phyloP scores from a whole-genome alignment of 331 rosid genomes.

The Cydonia oblonga region DNA sequence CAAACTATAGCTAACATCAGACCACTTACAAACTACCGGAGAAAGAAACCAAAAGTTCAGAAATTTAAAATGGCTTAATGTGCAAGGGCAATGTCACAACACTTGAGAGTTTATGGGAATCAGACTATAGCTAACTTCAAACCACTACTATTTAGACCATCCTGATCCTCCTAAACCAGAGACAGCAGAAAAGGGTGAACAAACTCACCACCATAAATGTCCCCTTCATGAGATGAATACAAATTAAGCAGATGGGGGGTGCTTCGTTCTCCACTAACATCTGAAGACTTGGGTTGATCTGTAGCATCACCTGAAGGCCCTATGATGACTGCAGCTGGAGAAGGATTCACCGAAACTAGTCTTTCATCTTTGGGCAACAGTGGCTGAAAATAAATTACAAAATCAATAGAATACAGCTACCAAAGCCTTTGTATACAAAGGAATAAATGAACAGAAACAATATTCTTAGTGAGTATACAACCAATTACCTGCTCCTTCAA shows the following conservation, averaged over 20 bases:
- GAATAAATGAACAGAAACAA: background rate
- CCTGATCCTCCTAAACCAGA: background rate
- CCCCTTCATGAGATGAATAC: constrained; percentile 23
- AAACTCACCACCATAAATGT: constrained; percentile 31
- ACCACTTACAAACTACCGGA: background rate
- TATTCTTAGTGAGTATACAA: background rate
- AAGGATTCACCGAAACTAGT: constrained; percentile 28
- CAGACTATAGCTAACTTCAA: background rate
- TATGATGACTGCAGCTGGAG: constrained; percentile 26
- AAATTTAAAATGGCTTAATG: background rate
- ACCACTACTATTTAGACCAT: background rate
- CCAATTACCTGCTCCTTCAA: constrained; percentile 34
- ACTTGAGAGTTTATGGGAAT: background rate
- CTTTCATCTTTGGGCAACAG: constrained; percentile 37
- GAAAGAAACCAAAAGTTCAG: background rate
- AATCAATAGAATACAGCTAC: constrained; percentile 9
- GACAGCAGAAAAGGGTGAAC: constrained; percentile 2
- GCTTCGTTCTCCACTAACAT: constrained; percentile 21
- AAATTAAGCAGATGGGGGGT: constrained; percentile 13
- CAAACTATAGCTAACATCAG: background rate
- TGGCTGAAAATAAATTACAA: constrained; percentile 29
- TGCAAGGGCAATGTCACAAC: background rate
- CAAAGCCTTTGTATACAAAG: background rate
- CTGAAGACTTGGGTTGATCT: constrained; percentile 22
- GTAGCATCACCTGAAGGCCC: constrained; percentile 20